Conservation (phyloP, 1,284 basidiomycete genomes). For the Rugiboletus extremiorientalis region DNA sequence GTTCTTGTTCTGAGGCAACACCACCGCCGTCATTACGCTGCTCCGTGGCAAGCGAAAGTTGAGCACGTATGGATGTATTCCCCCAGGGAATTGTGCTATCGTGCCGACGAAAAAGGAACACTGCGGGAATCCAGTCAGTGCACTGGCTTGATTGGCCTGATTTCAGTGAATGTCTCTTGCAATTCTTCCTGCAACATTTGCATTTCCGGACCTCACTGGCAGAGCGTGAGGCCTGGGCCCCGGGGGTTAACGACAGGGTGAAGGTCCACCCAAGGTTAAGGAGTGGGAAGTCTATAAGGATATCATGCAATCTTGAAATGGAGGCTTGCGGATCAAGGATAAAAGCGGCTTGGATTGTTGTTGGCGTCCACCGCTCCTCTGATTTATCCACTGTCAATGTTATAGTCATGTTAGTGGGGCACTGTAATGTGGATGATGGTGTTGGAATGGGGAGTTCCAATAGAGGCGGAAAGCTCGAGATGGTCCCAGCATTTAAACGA, state of each 20-base stretch:
- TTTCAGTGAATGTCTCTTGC: too few relatives aligned
- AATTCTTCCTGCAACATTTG: too few relatives aligned
- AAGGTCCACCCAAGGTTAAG: slow-evolving; percentile 21
- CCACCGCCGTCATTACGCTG: not conserved
- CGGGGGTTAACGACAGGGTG: slow-evolving; percentile 8
- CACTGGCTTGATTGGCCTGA: not conserved
- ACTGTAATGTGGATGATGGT: not conserved
- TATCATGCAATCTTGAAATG: not conserved
- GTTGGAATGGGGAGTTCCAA: not conserved
- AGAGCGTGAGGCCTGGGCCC: too few relatives aligned
- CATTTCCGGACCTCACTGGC: too few relatives aligned
- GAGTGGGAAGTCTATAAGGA: slow-evolving; percentile 13
- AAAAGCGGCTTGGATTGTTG: slow-evolving; percentile 12
- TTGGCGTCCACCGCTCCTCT: slow-evolving; percentile 18
- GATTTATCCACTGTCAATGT: not conserved
- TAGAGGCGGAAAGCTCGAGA: not conserved
- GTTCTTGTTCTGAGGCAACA: not conserved
- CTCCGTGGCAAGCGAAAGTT: slow-evolving; percentile 8
- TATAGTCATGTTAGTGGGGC: not conserved
- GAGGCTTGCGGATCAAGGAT: not conserved
- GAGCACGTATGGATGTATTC: slow-evolving; percentile 13
- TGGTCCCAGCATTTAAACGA: not conserved
- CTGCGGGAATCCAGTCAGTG: slow-evolving; percentile 7
- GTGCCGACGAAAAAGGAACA: slow-evolving; percentile 13
- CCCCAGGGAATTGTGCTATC: slow-evolving; percentile 9